These are phyloP conservation scores for peach (Prunus persica) DNA, from an alignment of 306 rosid species.

Conservation along the genomic window DNA sequence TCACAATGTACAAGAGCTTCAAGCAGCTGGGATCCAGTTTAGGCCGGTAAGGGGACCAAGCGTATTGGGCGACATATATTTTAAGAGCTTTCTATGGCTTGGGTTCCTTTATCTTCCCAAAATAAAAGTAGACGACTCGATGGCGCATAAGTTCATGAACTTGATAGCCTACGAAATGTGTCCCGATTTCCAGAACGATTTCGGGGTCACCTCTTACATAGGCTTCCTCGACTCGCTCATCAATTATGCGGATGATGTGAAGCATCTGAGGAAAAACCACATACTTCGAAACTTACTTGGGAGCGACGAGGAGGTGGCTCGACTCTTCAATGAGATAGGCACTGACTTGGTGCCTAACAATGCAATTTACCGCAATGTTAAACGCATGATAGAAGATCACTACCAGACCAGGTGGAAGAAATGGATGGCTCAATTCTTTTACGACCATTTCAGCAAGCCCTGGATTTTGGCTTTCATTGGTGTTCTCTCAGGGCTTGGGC, in stretches of 20 bases:
- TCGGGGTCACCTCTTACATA: conserved; percentile 6
- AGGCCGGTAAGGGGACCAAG: no score
- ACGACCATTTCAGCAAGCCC: not conserved
- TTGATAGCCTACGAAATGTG: conserved; percentile 20
- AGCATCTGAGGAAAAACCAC: not conserved
- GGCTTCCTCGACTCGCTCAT: conserved; percentile 16
- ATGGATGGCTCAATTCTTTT: not conserved
- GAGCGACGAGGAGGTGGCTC: conserved; percentile 1
- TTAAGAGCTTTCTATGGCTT: not conserved
- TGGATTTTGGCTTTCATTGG: not conserved
- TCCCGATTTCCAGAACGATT: not conserved
- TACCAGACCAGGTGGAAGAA: not conserved
- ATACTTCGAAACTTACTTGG: not conserved
- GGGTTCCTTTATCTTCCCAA: conserved; percentile 10
- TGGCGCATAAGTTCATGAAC: not conserved
- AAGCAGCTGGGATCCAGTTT: not conserved
- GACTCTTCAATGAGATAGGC: conserved; percentile 3
- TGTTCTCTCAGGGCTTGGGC: not conserved
- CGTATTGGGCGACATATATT: not conserved
- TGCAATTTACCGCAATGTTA: rapidly evolving
- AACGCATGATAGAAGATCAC: not conserved
- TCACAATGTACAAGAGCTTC: conserved; percentile 4
- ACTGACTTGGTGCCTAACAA: not conserved
- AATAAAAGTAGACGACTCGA: conserved; percentile 13
- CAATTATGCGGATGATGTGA: not conserved